Conservation (phyloP, 2,329 filamentous ascomycete genomes). For the Shiraia sp. region DNA sequence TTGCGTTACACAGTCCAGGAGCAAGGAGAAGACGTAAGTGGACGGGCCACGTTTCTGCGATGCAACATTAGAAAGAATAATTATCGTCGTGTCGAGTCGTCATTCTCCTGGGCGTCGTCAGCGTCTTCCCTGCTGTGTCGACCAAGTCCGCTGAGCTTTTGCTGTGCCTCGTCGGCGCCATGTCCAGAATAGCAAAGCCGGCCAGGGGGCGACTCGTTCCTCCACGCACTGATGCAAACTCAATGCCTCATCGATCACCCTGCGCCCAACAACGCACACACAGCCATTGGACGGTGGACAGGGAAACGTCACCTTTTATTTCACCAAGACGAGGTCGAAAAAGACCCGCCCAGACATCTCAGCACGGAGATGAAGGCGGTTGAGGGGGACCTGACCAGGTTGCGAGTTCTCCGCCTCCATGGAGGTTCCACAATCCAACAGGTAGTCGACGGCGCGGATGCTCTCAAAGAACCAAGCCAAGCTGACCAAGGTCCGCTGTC, state of each 20-base stretch:
- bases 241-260: background rate
- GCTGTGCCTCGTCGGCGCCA: constrained; percentile 6
- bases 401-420: background rate
- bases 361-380: too few species aligned
- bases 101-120: background rate
- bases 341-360: too few species aligned
- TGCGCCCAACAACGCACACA: constrained; percentile 4
- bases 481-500: background rate
- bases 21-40: too few species aligned
- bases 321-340: background rate
- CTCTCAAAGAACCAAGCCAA: constrained; percentile 4
- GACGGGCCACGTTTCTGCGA: too few species aligned
- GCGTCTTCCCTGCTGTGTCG: constrained; percentile 1
- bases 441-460: background rate
- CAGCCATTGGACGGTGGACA: too few species aligned
- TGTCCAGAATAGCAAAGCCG: constrained; percentile 2
- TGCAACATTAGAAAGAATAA: too few species aligned
- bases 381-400: background rate
- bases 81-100: too few species aligned
- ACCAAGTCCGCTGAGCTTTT: background rate
- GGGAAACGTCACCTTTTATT: too few species aligned
- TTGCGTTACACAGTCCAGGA: too few species aligned
- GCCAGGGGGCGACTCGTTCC: constrained; percentile 1
- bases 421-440: background rate
- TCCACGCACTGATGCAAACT: constrained; percentile 2